Percentiles rank a stretch among this genome's conserved stretches.
These are phyloP conservation scores for Crotalaria pallida DNA, from an alignment of 306 rosid genomes.

Conservation along the genomic window DNA sequence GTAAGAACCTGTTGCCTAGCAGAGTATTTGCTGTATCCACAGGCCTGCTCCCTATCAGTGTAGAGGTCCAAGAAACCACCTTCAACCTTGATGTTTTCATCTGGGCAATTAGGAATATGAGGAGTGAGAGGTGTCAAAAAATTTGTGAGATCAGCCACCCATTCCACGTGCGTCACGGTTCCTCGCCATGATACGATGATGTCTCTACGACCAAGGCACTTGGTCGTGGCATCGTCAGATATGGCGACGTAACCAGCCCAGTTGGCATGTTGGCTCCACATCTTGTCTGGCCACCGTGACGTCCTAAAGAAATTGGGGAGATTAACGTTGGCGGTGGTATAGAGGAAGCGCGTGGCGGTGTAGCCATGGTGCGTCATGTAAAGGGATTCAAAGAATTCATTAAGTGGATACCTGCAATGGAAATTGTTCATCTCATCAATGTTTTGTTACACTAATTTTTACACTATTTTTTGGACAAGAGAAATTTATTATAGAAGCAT, in stretches of 20 bases:
- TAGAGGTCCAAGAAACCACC: slow-evolving; percentile 73
- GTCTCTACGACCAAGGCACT: slow-evolving; percentile 56
- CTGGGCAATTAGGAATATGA: slow-evolving; percentile 43
- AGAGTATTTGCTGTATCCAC: slow-evolving; percentile 55
- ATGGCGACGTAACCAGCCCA: slow-evolving; percentile 80
- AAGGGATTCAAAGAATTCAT: slow-evolving; percentile 25
- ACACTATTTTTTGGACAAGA: too few relatives aligned
- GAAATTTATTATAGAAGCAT: too few relatives aligned
- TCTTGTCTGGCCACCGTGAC: slow-evolving; percentile 52
- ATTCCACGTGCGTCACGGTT: slow-evolving; percentile 67
- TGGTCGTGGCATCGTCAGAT: slow-evolving; percentile 39
- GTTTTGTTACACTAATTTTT: too few relatives aligned
- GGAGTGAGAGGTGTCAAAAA: slow-evolving; percentile 42
- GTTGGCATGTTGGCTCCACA: slow-evolving; percentile 70
- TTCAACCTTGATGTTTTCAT: slow-evolving; percentile 46
- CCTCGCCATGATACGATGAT: slow-evolving; percentile 73
- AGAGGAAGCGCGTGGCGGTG: slow-evolving; percentile 55
- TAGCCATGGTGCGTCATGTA: slow-evolving; percentile 31
- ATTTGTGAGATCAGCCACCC: slow-evolving; percentile 71
- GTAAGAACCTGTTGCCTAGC: slow-evolving; percentile 55
- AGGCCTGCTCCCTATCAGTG: slow-evolving; percentile 43
- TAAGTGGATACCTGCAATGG: slow-evolving; percentile 32
- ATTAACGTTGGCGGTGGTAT: slow-evolving; percentile 53
- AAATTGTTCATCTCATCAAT: too few relatives aligned
- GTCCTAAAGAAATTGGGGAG: slow-evolving; percentile 53